A percentile compares a stretch with the other conserved stretches of the same genome.
Evolutionary conservation across 192 early-diverging fungal species (phyloP).

Genomic region (Spinellus fusiger): DNA sequence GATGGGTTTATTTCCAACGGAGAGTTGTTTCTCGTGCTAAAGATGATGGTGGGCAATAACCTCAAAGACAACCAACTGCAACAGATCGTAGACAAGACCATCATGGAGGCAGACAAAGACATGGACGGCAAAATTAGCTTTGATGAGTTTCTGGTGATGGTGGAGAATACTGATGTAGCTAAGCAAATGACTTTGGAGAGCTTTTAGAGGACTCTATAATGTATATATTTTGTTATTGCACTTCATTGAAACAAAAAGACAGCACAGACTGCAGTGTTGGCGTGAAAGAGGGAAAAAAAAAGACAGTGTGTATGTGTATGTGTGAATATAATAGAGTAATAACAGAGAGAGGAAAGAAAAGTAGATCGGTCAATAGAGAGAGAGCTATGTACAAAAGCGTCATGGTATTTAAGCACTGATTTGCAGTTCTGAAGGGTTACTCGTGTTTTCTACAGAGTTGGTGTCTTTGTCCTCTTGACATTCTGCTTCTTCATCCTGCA

Average conservation of each 20-base stretch:
- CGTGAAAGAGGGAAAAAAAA: not conserved
- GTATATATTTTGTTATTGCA: not conserved
- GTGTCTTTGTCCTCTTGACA: constrained; percentile 17
- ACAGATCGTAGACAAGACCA: constrained; percentile 99
- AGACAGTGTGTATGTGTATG: not conserved
- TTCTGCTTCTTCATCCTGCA: constrained; percentile 20
- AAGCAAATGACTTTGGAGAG: constrained; percentile 91
- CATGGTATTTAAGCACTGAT: not conserved
- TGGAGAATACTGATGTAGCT: constrained; percentile 94
- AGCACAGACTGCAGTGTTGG: too few species aligned
- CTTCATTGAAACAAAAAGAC: not conserved
- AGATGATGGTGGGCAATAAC: constrained; percentile 99
- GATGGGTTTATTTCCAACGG: constrained; percentile 99
- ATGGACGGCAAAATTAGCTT: constrained; percentile 95
- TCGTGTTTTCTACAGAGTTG: not conserved
- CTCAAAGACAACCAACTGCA: constrained; percentile 94
- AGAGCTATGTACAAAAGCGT: not conserved
- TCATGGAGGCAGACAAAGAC: constrained; percentile 96
- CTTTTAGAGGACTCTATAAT: constrained; percentile 30
- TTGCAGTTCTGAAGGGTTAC: not conserved
- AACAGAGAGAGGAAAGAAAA: not conserved
- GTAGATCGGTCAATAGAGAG: not conserved
- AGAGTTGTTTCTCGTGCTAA: constrained; percentile 95
- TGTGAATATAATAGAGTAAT: not conserved
- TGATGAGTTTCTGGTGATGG: constrained; percentile 91